phyloP scores from a whole-genome alignment of 257 asterid species.

The Fraxinus cuspidata region DNA sequence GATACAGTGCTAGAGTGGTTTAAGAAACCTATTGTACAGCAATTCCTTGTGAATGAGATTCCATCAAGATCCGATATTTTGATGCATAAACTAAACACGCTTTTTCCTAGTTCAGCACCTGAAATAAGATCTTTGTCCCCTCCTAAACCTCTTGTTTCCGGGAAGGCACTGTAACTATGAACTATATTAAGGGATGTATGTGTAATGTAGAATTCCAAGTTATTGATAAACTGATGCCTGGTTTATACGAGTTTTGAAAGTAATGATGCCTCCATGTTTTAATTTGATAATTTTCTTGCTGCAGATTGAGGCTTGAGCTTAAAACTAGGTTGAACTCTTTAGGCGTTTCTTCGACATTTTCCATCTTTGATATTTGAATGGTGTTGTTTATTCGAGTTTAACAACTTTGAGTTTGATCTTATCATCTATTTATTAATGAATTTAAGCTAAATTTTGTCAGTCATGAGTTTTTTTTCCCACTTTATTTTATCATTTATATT shows the following conservation, averaged over 20 bases:
- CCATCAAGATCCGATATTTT: conserved; percentile 94
- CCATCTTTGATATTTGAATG: not conserved
- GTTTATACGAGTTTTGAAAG: not conserved
- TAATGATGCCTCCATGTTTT: not conserved
- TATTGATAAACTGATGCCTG: not conserved
- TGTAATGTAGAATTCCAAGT: conserved; percentile 10
- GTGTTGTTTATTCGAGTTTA: not conserved
- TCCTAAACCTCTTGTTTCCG: conserved; percentile 68
- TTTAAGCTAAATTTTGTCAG: not conserved
- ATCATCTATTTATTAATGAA: not conserved
- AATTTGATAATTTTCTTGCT: not conserved
- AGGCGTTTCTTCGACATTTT: not conserved
- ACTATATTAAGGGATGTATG: conserved; percentile 19
- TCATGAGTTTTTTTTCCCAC: too few species aligned
- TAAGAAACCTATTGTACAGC: conserved; percentile 96
- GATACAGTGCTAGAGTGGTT: conserved; percentile 93
- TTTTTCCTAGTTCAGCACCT: conserved; percentile 95
- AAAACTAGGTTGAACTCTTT: not conserved
- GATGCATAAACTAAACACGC: conserved; percentile 89
- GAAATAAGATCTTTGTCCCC: conserved; percentile 90
- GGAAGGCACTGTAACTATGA: conserved; percentile 47
- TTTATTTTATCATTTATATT: not conserved
- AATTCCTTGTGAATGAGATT: conserved; percentile 88
- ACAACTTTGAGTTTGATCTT: not conserved
- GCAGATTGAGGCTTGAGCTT: not conserved